Base-by-base conservation (phyloP, 192 early-diverging fungal genomes). In the Coemansia sp. region DNA sequence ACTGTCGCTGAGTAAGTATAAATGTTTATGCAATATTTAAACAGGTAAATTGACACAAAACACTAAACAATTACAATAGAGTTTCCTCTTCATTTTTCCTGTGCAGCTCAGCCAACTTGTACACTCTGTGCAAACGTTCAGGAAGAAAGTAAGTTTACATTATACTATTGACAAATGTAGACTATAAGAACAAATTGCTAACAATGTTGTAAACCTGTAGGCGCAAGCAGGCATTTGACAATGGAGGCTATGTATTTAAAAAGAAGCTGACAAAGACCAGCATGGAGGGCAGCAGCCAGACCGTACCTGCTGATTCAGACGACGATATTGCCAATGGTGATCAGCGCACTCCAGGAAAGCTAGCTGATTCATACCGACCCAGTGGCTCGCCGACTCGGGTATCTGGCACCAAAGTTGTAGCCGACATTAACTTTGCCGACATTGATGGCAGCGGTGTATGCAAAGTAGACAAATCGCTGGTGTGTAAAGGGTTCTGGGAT, bases 401-500 rank as follows among this genome's bases (percentile, higher is more conserved):
- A 14, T 69, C 76, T 0, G 76, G 76, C 49, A 65, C 66, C 17
- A 72, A 69, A 10, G 70, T 78, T 0, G 55, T 72, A 0, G 63
- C 70, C 0, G 12, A 21, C 50, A 63, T 73, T 1, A 73, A 66
- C 0, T 78, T 78, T 22, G 65, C 75, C 0, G 60, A 78, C 2
- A 38, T 51, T 0, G 60, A 47, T 39, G 47, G 54, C 8, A 11
- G 39, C 6, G 55, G 55, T 0, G 21, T 73, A 23, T 79, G 76
- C 54, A 79, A 66, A 4, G 76, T 79, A 0, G 76, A 79, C 62
- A 79, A 79, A 23, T 70, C 76, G 1, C 67, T 79, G 2, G 64
- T 73, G 8, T 79, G 76, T 49, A 79, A 70, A 19, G 76, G 76
- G 0, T 79, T 79, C 49, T 79, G 76, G 76, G 76, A 73, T 0